Evolutionary conservation across 257 asterid genomes (phyloP), one percentile per base, ranked within the genome.

Genomic region (Petrea volubilis): DNA sequence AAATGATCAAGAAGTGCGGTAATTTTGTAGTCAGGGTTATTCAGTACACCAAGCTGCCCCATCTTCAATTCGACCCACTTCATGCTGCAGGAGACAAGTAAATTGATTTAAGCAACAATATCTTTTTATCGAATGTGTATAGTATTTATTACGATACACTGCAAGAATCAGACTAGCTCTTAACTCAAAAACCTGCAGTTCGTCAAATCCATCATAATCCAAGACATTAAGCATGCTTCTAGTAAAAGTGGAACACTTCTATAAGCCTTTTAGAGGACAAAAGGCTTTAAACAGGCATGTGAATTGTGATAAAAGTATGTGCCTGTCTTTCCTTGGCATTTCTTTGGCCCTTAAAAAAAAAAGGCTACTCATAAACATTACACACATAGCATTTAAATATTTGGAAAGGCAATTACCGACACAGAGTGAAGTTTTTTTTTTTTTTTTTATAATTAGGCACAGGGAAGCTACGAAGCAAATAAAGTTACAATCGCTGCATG

Each of bases 61-160:
- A 94, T 94, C 83, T 94, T 94, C 80, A 85, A 60, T 70, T 91
- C 96, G 49, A 94, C 89, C 98, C 98, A 91, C 78, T 88, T 94
- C 99, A 91, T 94, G 91, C 98, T 94, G 90, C 72, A 57, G 28
- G 63, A 23, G 72, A 34, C 59, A 74, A 43, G 67, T 8, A 70
- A 29, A 68, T 41, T 25, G 44, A 74, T 61, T 70, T 72, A 46
- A 72, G 60, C 14, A 36, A 31, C 38, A 60, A 18, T 67, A 40
- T n/a, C 10, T 20, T 41, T 28, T 24, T 36, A 29, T 36, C 41
- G 68, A 61, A 36, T 44, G 5, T 51, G 43, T 29, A 10, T 20
- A 23, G 17, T 51, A 25, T 34, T 10, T 4, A 34, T 29, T 55
- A 36, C 10, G 6, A 20, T 13, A 66, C 5, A 34, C 63, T 18